Conservation (phyloP, 306 rosid genomes). For the Cicer chorassanicum region DNA sequence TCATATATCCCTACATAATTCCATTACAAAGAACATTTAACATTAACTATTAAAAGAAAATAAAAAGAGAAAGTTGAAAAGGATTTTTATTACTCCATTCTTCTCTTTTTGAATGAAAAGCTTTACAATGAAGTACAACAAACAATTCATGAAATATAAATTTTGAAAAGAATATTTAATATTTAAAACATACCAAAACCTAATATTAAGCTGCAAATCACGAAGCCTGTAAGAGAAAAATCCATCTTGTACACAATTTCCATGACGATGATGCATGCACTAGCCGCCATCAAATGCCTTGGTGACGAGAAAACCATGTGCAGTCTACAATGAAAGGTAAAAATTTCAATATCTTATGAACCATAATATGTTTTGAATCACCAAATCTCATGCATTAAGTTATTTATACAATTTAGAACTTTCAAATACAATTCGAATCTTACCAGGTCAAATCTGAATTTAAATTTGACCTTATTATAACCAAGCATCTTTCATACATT, state of each 20-base stretch:
- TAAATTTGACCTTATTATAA: constrained; percentile 19
- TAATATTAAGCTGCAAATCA: constrained; percentile 80
- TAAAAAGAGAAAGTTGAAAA: not conserved
- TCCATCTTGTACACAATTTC: constrained; percentile 86
- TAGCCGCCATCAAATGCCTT: constrained; percentile 90
- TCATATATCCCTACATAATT: constrained; percentile 75
- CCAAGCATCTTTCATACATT: constrained; percentile 24
- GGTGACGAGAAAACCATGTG: constrained; percentile 99
- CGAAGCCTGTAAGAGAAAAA: constrained; percentile 81
- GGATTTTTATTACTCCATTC: too few relatives aligned
- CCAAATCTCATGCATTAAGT: constrained; percentile 40
- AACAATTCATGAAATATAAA: constrained; percentile 24
- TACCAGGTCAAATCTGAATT: constrained; percentile 20
- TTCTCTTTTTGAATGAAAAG: too few relatives aligned
- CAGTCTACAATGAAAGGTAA: constrained; percentile 60
- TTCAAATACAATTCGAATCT: constrained; percentile 19
- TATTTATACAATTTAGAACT: constrained; percentile 17
- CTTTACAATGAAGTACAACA: not conserved
- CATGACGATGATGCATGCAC: constrained; percentile 83
- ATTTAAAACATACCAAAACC: constrained; percentile 78
- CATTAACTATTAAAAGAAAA: constrained; percentile 25
- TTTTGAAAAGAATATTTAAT: constrained; percentile 18
- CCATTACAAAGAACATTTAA: constrained; percentile 37
- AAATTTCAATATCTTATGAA: constrained; percentile 27
- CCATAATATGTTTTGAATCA: constrained; percentile 23